Conservation (phyloP, 1,139 yeast species). For the Meyerozyma smithsonii region DNA sequence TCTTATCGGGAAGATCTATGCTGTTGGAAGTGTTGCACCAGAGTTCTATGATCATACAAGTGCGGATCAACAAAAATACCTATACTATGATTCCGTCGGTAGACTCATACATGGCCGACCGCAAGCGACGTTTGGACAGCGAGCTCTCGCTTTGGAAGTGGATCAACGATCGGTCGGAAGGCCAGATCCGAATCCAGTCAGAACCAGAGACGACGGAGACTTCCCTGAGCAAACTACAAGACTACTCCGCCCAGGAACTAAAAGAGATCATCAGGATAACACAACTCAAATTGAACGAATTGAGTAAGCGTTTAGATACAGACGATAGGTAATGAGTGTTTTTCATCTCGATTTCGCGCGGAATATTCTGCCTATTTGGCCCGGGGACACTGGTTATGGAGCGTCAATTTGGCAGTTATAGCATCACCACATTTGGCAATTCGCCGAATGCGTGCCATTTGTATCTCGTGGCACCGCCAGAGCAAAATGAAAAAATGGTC, state of each 20-base stretch:
- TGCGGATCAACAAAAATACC: constrained; percentile 37
- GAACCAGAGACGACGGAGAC: constrained; percentile 9
- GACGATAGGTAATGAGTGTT: neutral
- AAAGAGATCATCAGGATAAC: constrained; percentile 53
- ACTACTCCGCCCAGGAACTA: constrained; percentile 44
- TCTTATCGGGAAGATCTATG: neutral
- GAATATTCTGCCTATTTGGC: too few relatives aligned
- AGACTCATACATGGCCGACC: constrained; percentile 35
- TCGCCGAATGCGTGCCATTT: too few relatives aligned
- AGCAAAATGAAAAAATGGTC: too few relatives aligned
- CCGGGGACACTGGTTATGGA: too few relatives aligned
- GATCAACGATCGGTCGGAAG: constrained; percentile 55
- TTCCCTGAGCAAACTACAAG: constrained; percentile 8
- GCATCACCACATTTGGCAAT: too few relatives aligned
- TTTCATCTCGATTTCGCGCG: too few relatives aligned
- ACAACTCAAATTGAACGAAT: constrained; percentile 42
- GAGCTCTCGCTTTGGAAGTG: constrained; percentile 79
- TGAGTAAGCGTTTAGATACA: constrained; percentile 10
- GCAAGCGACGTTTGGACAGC: constrained; percentile 34
- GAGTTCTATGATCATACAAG: constrained; percentile 12
- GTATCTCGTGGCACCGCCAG: too few relatives aligned
- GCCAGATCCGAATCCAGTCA: constrained; percentile 15
- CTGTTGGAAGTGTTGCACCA: neutral
- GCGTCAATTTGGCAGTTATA: too few relatives aligned
- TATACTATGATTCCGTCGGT: constrained; percentile 44